Evolutionary conservation across 1,284 basidiomycete species (phyloP).

Genomic region (Cerrena zonata): DNA sequence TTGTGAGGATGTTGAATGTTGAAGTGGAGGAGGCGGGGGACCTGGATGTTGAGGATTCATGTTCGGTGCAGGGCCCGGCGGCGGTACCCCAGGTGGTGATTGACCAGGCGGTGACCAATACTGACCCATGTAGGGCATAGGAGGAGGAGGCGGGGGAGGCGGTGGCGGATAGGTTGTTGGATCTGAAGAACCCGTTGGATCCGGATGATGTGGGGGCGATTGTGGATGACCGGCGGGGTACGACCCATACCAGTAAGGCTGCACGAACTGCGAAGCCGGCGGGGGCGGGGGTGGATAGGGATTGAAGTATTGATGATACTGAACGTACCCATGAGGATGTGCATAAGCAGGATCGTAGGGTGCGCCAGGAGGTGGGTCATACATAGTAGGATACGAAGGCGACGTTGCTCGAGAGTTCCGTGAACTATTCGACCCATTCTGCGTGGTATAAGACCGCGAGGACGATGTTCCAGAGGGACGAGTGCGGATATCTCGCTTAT

Average conservation of each 20-base stretch:
- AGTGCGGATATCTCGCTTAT: conserved; percentile 45
- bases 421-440: conserved; percentile 52
- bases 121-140: conserved; percentile 24
- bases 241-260: conserved; percentile 34
- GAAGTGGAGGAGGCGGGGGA: conserved; percentile 15
- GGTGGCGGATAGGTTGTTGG: conserved; percentile 34
- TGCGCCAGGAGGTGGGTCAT: conserved; percentile 48
- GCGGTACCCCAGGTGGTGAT: conserved; percentile 25
- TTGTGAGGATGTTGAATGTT: conserved; percentile 10
- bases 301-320: conserved; percentile 31
- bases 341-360: conserved; percentile 49
- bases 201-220: conserved; percentile 25
- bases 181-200: conserved; percentile 28
- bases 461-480: conserved; percentile 47
- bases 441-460: conserved; percentile 46
- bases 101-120: conserved; percentile 33
- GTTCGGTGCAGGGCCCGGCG: conserved; percentile 26
- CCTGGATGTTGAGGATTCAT: conserved; percentile 10
- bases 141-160: conserved; percentile 24
- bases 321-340: conserved; percentile 28
- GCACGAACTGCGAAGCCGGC: conserved; percentile 30
- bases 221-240: conserved; percentile 32
- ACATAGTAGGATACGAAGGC: conserved; percentile 63
- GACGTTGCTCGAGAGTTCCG: conserved; percentile 67
- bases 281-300: conserved; percentile 22